Conservation (phyloP, 495 filamentous ascomycete genomes). For the Jackrogersella minutella region DNA sequence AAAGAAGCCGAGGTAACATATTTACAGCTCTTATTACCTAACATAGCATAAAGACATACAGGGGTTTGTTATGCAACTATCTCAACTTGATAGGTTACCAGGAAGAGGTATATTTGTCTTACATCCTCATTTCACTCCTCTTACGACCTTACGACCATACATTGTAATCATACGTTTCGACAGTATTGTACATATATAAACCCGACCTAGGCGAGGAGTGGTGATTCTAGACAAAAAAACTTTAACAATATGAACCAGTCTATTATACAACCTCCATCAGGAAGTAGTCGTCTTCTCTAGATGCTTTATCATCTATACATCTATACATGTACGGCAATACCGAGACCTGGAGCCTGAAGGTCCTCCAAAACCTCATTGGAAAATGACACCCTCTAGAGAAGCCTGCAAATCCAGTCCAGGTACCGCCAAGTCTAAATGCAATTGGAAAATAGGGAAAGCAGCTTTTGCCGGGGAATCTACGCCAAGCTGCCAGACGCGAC, state of each 20-base stretch:
- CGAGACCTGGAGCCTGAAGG: conserved; percentile 23
- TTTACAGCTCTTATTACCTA: conserved; percentile 11
- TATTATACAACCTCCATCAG: conserved; percentile 44
- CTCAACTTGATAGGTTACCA: not conserved
- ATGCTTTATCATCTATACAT: conserved; percentile 43
- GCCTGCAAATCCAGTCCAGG: conserved; percentile 40
- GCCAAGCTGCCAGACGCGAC: conserved; percentile 31
- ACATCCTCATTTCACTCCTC: not conserved
- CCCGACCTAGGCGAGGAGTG: not conserved
- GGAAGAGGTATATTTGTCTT: not conserved
- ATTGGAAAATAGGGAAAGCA: conserved; percentile 38
- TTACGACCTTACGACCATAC: not conserved
- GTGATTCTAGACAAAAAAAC: conserved; percentile 2
- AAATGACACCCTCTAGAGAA: conserved; percentile 39
- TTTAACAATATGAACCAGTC: conserved; percentile 32
- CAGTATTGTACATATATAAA: not conserved
- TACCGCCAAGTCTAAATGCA: conserved; percentile 44
- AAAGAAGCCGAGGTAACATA: conserved; percentile 5
- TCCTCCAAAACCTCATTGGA: conserved; percentile 18
- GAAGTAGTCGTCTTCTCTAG: conserved; percentile 41
- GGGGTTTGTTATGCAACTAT: conserved; percentile 1
- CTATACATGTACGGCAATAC: conserved; percentile 23
- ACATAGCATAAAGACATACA: not conserved
- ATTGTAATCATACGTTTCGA: not conserved
- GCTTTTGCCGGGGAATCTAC: conserved; percentile 28